These are phyloP conservation scores for Phlebiopsis flavidoalba DNA, from an alignment of 768 basidiomycete genomes.

Conservation along the genomic window DNA sequence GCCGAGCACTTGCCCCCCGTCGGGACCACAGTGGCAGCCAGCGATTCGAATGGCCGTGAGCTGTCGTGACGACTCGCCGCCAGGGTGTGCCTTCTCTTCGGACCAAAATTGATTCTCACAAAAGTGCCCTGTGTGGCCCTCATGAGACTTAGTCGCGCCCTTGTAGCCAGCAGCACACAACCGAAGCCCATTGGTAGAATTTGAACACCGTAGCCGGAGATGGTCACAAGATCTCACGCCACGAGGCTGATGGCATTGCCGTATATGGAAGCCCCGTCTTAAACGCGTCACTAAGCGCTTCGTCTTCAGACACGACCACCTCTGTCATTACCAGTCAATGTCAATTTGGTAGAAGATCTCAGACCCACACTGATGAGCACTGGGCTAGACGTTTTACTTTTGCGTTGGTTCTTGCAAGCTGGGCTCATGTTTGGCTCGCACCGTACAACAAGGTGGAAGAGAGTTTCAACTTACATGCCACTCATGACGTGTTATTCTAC, in stretches of 20 bases:
- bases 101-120: too few relatives aligned
- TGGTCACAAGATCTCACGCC: background rate
- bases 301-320: background rate
- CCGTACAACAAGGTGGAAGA: slow-evolving; percentile 98
- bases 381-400: slow-evolving; percentile 46
- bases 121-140: too few relatives aligned
- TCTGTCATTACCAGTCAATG: background rate
- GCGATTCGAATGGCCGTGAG: too few relatives aligned
- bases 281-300: background rate
- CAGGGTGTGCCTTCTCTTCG: too few relatives aligned
- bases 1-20: too few relatives aligned
- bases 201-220: background rate
- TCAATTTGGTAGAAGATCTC: background rate
- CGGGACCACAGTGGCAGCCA: too few relatives aligned
- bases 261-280: background rate
- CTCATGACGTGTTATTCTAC: slow-evolving; percentile 81
- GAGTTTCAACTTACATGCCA: slow-evolving; percentile 90
- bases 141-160: too few relatives aligned
- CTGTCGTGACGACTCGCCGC: too few relatives aligned
- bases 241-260: background rate
- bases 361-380: slow-evolving; percentile 26
- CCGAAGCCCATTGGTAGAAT: too few relatives aligned
- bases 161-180: too few relatives aligned
- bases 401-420: slow-evolving; percentile 44
- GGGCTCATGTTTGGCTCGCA: slow-evolving; percentile 67